phyloP scores from a whole-genome alignment of 305 asterid genomes.

The Plantago lanceolata region DNA sequence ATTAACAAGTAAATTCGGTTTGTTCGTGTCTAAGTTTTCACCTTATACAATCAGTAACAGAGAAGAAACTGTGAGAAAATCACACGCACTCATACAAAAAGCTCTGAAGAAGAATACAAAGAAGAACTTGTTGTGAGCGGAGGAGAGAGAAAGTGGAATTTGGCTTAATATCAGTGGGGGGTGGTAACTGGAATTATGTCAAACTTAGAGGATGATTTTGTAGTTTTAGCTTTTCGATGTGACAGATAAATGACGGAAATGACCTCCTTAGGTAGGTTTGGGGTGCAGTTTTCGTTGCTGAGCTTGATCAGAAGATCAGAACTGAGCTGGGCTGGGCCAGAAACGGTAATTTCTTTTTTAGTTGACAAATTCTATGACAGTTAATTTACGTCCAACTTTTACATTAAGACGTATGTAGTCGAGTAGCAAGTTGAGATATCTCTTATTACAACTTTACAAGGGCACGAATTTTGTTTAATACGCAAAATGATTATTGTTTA shows the following conservation, averaged over 20 bases:
- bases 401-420: too few relatives aligned
- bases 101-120: conserved; percentile 5
- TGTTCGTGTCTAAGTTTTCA: not conserved
- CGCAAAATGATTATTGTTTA: too few relatives aligned
- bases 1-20: not conserved
- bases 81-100: conserved; percentile 4
- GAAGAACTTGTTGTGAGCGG: not conserved
- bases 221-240: not conserved
- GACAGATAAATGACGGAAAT: not conserved
- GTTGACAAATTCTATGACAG: too few relatives aligned
- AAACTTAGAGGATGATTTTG: not conserved
- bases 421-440: too few relatives aligned
- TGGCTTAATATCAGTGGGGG: not conserved
- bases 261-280: not conserved
- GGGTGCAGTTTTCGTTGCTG: not conserved
- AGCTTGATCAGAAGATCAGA: not conserved
- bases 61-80: not conserved
- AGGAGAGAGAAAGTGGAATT: conserved; percentile 4
- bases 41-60: not conserved
- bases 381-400: too few relatives aligned
- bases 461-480: too few relatives aligned
- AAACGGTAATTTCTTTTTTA: too few relatives aligned
- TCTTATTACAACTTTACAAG: too few relatives aligned
- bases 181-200: not conserved
- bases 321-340: too few relatives aligned